Evolutionary conservation across 306 rosid species (phyloP).

Genomic region (Mucuna pruriens): DNA sequence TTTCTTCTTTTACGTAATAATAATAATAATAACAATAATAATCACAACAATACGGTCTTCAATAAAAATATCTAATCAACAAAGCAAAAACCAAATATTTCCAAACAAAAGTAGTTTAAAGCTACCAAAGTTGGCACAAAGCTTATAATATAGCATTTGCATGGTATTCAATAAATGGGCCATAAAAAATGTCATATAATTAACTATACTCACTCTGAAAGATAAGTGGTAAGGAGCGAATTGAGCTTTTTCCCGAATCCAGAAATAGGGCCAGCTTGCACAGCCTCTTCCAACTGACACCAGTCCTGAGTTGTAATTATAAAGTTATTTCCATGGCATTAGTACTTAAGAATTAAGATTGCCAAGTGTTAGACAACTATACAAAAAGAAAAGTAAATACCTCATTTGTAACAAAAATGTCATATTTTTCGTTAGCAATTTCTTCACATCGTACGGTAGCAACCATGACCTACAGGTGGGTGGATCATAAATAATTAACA

Average conservation of each 20-base stretch:
- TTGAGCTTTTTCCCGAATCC: conserved; percentile 81
- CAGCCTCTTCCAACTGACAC: conserved; percentile 68
- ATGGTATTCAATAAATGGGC: background rate
- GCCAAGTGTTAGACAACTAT: background rate
- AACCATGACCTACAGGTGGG: conserved; percentile 77
- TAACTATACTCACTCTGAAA: conserved; percentile 69
- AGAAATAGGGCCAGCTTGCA: conserved; percentile 56
- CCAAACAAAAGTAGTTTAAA: background rate
- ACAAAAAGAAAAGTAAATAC: conserved; percentile 42
- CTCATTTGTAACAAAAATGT: conserved; percentile 64
- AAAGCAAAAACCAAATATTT: background rate
- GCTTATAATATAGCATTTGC: conserved; percentile 16
- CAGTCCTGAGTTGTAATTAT: conserved; percentile 59
- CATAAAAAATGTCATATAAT: conserved; percentile 24
- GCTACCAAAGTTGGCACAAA: background rate
- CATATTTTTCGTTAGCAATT: conserved; percentile 76
- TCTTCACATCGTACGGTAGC: conserved; percentile 98
- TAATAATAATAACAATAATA: background rate
- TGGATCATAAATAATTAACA: conserved; percentile 21
- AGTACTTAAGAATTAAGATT: conserved; percentile 2
- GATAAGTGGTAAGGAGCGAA: conserved; percentile 52
- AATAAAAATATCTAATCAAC: no score
- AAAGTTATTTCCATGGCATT: conserved; percentile 13
- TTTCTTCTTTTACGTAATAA: no score
- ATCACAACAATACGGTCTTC: no score